Percentiles rank a stretch among this genome's conserved stretches.
Evolutionary conservation across 331 rosid species (phyloP).

Genomic region (Ulmus americana): DNA sequence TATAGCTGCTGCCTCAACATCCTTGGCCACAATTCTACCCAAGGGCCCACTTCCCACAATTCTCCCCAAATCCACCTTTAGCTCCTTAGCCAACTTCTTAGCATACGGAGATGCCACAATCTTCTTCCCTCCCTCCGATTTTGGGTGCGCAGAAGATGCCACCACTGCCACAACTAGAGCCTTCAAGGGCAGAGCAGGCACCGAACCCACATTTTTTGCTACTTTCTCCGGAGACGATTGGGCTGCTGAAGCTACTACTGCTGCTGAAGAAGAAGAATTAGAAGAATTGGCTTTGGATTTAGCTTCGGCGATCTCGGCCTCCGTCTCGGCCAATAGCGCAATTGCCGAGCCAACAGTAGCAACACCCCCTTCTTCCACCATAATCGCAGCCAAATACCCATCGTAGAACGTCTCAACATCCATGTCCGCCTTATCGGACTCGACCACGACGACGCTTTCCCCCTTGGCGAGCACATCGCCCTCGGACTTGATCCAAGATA

Average conservation of each 20-base stretch:
- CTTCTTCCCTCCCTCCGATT: slow-evolving; percentile 86
- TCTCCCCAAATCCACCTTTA: slow-evolving; percentile 62
- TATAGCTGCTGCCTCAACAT: slow-evolving; percentile 69
- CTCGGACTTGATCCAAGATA: slow-evolving; percentile 80
- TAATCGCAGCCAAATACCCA: slow-evolving; percentile 84
- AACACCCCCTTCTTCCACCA: slow-evolving; percentile 86
- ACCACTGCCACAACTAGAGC: slow-evolving; percentile 18
- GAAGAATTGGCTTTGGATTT: slow-evolving; percentile 55
- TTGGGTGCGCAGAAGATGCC: slow-evolving; percentile 61
- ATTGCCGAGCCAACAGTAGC: slow-evolving; percentile 91
- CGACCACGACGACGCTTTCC: slow-evolving; percentile 95
- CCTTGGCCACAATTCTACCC: slow-evolving; percentile 93
- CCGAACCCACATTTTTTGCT: slow-evolving; percentile 29
- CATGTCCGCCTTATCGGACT: slow-evolving; percentile 98
- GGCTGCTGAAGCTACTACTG: slow-evolving; percentile 8
- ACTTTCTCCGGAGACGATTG: slow-evolving; percentile 22
- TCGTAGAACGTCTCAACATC: slow-evolving; percentile 98
- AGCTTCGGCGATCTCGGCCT: slow-evolving; percentile 72
- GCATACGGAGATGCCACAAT: slow-evolving; percentile 96
- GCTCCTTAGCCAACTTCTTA: slow-evolving; percentile 83
- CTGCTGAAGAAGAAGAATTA: slow-evolving; percentile 22
- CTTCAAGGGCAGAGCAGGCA: slow-evolving; percentile 13
- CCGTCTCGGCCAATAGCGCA: slow-evolving; percentile 77
- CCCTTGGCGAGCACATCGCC: slow-evolving; percentile 90
- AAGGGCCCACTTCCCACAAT: slow-evolving; percentile 71